Conservation (phyloP, 768 basidiomycete species). For the Lanmaoa pseudosensibilis region DNA sequence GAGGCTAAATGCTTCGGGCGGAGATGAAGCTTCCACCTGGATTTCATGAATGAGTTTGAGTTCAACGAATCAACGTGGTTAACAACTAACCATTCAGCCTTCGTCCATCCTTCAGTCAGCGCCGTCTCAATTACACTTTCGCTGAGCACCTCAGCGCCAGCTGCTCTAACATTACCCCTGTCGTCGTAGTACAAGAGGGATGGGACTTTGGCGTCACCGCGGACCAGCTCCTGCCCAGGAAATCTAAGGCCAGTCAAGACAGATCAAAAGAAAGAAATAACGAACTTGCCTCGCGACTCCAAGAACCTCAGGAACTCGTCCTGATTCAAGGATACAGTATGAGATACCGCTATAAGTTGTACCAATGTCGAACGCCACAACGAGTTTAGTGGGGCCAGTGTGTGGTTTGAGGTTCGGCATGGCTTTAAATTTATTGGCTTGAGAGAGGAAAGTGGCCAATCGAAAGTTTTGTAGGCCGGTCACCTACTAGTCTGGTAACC, state of each 20-base stretch:
- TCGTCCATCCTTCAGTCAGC: conserved; percentile 27
- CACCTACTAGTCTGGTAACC: too few species aligned
- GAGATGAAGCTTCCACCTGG: conserved; percentile 30
- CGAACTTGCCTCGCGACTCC: conserved; percentile 9
- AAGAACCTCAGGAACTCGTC: conserved; percentile 12
- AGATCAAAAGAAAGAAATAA: neutral
- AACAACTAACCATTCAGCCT: conserved; percentile 19
- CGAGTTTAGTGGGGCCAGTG: conserved; percentile 29
- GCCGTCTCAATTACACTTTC: conserved; percentile 35
- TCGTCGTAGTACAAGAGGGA: conserved; percentile 45
- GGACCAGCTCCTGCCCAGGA: conserved; percentile 37
- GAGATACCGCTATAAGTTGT: conserved; percentile 48
- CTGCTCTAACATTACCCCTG: conserved; percentile 35
- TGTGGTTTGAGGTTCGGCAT: conserved; percentile 9
- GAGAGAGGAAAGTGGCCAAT: neutral
- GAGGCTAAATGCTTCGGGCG: conserved; percentile 15
- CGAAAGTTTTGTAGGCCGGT: neutral
- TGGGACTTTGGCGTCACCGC: conserved; percentile 45
- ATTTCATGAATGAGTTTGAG: neutral
- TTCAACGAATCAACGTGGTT: neutral
- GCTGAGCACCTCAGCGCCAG: conserved; percentile 41
- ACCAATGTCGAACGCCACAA: conserved; percentile 48
- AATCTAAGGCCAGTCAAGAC: conserved; percentile 31
- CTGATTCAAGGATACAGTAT: conserved; percentile 27
- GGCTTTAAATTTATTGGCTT: neutral